These are phyloP conservation scores for Suhomyces guaymorum DNA, from an alignment of 1,139 yeast species.

Conservation along the genomic window DNA sequence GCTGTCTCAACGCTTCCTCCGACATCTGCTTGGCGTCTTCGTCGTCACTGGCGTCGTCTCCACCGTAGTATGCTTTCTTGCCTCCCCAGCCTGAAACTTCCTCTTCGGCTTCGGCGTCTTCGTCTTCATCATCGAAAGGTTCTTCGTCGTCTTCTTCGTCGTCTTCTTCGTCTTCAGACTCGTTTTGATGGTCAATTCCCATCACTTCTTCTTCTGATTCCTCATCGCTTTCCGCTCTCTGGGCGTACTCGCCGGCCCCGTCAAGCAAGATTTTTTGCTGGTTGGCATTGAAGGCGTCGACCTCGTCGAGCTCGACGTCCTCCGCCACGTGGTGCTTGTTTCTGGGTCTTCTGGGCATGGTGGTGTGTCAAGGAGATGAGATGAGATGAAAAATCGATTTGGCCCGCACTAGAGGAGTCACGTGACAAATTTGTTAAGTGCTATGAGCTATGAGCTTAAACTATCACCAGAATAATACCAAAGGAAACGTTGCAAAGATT, in stretches of 20 bases:
- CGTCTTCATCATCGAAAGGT: slow-evolving; percentile 44
- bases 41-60: slow-evolving; percentile 75
- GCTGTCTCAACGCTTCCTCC: slow-evolving; percentile 85
- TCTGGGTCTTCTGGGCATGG: slow-evolving; percentile 11
- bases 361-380: slow-evolving; percentile 2
- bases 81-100: slow-evolving; percentile 79
- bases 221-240: slow-evolving; percentile 23
- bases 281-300: slow-evolving; percentile 70
- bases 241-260: slow-evolving; percentile 51
- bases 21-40: slow-evolving; percentile 80
- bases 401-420: no score
- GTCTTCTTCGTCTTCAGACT: slow-evolving; percentile 30
- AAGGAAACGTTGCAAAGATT: no score
- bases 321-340: slow-evolving; percentile 15
- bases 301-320: slow-evolving; percentile 57
- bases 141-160: slow-evolving; percentile 33
- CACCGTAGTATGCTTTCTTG: slow-evolving; percentile 73
- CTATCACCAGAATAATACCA: no score
- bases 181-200: slow-evolving; percentile 11
- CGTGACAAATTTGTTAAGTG: no score
- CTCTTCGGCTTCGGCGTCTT: slow-evolving; percentile 50
- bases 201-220: slow-evolving; percentile 16
- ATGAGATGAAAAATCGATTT: slow-evolving; percentile 3
- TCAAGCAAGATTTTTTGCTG: slow-evolving; percentile 62
- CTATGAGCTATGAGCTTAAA: no score